Percentiles rank a stretch among this genome's conserved stretches.
phyloP scores from a whole-genome alignment of 345 rosid genomes.

The Citrus reticulata region DNA sequence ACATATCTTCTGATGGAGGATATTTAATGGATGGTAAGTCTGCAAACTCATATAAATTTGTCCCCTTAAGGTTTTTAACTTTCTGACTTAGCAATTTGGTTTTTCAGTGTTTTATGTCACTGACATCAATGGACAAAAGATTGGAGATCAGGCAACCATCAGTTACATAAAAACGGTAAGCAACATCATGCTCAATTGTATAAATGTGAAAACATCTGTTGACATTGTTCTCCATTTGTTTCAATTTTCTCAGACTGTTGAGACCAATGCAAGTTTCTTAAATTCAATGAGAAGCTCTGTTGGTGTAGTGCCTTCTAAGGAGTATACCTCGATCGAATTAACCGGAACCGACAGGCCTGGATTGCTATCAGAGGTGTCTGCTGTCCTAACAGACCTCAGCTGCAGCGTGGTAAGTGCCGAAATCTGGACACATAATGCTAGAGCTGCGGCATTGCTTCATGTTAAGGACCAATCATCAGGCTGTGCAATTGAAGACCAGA shows the following conservation, averaged over 20 bases:
- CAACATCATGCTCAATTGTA: not conserved
- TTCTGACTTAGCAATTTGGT: not conserved
- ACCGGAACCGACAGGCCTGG: constrained; percentile 50
- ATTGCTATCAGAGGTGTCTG: constrained; percentile 46
- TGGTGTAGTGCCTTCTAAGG: constrained; percentile 31
- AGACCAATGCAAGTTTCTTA: constrained; percentile 21
- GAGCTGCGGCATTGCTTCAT: constrained; percentile 42
- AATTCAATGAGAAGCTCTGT: constrained; percentile 33
- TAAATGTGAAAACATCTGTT: too few relatives aligned
- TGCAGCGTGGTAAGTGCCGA: constrained; percentile 47
- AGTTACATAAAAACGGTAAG: constrained; percentile 33
- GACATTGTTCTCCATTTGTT: not conserved
- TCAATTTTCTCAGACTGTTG: constrained; percentile 36
- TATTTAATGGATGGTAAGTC: constrained; percentile 58
- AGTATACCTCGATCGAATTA: constrained; percentile 39
- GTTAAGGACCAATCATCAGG: constrained; percentile 36
- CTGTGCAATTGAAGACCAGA: constrained; percentile 32
- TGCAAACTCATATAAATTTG: not conserved
- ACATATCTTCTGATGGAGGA: constrained; percentile 49
- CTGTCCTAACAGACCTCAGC: constrained; percentile 40
- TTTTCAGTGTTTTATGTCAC: constrained; percentile 40
- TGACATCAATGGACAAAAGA: constrained; percentile 23
- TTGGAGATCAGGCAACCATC: constrained; percentile 12
- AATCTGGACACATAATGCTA: constrained; percentile 51
- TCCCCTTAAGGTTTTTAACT: not conserved